phyloP scores from a whole-genome alignment of 1,139 yeast genomes.

The Lodderomyces beijingensis region DNA sequence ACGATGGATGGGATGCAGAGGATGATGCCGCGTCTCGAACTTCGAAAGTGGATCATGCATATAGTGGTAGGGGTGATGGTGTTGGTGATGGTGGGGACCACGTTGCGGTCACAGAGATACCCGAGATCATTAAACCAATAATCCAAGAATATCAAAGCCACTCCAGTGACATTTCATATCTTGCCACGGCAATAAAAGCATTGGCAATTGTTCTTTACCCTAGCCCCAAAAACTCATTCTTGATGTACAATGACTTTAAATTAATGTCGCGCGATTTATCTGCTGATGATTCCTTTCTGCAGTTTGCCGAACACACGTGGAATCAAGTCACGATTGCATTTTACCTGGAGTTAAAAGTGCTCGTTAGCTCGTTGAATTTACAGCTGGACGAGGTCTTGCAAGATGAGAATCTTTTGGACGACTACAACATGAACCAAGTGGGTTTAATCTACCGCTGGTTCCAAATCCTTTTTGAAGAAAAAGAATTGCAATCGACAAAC shows the following conservation, averaged over 20 bases:
- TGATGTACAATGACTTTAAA: conserved; percentile 34
- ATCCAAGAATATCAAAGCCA: conserved; percentile 19
- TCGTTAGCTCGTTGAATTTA: conserved; percentile 17
- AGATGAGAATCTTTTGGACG: conserved; percentile 17
- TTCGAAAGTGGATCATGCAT: conserved; percentile 3
- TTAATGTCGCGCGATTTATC: conserved; percentile 16
- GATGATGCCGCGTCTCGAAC: conserved; percentile 6
- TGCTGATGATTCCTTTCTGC: conserved; percentile 14
- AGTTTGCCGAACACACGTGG: conserved; percentile 19
- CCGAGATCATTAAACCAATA: conserved; percentile 18
- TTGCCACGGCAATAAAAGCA: conserved; percentile 27
- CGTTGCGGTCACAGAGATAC: conserved; percentile 17
- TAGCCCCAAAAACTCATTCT: conserved; percentile 25
- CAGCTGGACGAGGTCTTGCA: conserved; percentile 8
- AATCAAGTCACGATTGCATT: conserved; percentile 20
- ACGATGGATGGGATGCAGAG: conserved; percentile 22
- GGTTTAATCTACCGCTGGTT: conserved; percentile 24
- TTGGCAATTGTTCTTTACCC: conserved; percentile 34
- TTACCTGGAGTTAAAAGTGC: conserved; percentile 18
- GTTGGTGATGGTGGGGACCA: neutral
- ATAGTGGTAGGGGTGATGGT: neutral
- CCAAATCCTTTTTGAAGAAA: conserved; percentile 17
- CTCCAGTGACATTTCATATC: conserved; percentile 10
- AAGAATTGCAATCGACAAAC: conserved; percentile 26
- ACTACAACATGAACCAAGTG: conserved; percentile 19